Evolutionary conservation across 2,329 filamentous ascomycete species (phyloP).

Genomic region (Ceratocystis colombiana): DNA sequence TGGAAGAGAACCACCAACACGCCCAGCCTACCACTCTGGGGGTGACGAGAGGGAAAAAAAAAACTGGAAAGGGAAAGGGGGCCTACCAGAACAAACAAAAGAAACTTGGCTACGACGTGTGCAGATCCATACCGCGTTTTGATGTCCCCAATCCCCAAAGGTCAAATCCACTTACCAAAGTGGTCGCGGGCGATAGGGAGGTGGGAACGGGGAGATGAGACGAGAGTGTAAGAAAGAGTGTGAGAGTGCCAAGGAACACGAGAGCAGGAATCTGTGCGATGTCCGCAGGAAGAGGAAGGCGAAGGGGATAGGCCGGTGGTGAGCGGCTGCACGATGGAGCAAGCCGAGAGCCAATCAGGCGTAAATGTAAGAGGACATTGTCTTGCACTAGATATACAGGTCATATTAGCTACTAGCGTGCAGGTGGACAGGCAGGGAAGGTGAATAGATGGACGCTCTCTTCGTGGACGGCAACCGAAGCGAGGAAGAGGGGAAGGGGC

Average conservation of each 20-base stretch:
- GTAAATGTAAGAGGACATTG: neutral
- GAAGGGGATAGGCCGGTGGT: neutral
- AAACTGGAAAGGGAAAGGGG: neutral
- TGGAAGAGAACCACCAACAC: neutral
- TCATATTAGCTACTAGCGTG: neutral
- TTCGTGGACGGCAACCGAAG: neutral
- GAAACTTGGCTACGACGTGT: neutral
- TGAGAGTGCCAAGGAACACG: neutral
- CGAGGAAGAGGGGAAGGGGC: neutral
- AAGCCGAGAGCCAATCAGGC: neutral
- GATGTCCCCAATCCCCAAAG: neutral
- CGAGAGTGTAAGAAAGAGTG: neutral
- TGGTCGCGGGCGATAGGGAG: neutral
- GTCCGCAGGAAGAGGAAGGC: neutral
- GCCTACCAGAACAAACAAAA: neutral
- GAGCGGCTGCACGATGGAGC: neutral
- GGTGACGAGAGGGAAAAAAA: neutral
- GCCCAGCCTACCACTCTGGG: neutral
- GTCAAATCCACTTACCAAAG: neutral
- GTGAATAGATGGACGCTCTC: neutral
- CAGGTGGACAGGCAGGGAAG: neutral
- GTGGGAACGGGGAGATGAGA: neutral
- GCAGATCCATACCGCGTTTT: constrained; percentile 7
- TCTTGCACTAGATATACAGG: neutral
- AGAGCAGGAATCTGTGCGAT: neutral